Percentiles rank a stretch among this genome's conserved stretches.
phyloP scores from a whole-genome alignment of 2,329 filamentous ascomycete genomes.

The Penicillium sp. region DNA sequence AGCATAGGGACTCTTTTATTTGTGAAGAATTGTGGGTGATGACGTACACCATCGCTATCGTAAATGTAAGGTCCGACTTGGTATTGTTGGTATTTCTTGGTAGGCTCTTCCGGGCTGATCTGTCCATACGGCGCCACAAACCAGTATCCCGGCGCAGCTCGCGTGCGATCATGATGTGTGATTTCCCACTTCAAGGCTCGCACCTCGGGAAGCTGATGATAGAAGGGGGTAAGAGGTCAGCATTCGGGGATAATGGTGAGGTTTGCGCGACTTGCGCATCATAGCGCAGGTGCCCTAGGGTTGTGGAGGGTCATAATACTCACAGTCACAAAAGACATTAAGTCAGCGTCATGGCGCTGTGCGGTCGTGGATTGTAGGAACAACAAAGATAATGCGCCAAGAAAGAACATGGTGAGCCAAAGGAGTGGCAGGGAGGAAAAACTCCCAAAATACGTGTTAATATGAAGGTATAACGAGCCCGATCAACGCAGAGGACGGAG shows the following conservation, averaged over 20 bases:
- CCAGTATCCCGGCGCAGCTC: slow-evolving; percentile 40
- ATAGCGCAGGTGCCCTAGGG: neutral
- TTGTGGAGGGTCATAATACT: slow-evolving; percentile 1
- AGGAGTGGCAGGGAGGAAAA: slow-evolving; percentile 26
- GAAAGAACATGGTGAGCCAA: slow-evolving; percentile 23
- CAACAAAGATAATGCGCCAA: slow-evolving; percentile 19
- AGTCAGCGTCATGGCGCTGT: slow-evolving; percentile 24
- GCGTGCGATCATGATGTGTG: slow-evolving; percentile 18
- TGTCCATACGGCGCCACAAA: slow-evolving; percentile 44
- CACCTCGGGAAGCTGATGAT: slow-evolving; percentile 25
- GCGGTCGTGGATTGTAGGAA: slow-evolving; percentile 19
- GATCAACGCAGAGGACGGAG: slow-evolving; percentile 3
- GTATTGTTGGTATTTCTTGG: slow-evolving; percentile 32
- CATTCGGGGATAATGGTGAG: neutral
- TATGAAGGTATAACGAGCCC: slow-evolving; percentile 5
- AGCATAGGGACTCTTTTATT: too few species aligned
- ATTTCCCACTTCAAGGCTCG: slow-evolving; percentile 26
- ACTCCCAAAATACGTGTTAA: slow-evolving; percentile 11
- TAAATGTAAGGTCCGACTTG: slow-evolving; percentile 47
- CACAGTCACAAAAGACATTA: slow-evolving; percentile 33
- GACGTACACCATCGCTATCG: slow-evolving; percentile 41
- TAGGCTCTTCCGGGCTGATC: slow-evolving; percentile 19
- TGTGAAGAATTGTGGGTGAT: neutral
- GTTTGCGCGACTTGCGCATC: neutral
- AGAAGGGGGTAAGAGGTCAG: slow-evolving; percentile 4